Base-by-base conservation (phyloP, 371 early-diverging fungal genomes). In the Mortierella sp. region DNA sequence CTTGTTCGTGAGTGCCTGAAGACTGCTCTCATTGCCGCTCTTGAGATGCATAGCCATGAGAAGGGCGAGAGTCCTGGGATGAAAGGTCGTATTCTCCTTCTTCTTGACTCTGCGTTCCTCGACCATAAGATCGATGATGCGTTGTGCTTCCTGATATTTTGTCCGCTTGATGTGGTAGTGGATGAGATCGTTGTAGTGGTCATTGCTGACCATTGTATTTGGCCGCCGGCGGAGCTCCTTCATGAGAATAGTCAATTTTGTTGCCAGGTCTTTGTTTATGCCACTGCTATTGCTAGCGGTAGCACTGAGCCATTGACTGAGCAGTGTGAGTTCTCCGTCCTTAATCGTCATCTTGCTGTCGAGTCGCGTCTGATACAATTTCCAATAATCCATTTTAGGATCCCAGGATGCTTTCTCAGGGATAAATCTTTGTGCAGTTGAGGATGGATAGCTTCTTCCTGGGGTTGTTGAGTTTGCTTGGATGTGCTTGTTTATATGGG, bases 41-140 rank as follows among this genome's bases (percentile, higher is more conserved):
- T 69, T 75, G 58, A 75, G 41, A 26, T 69, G 32, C 61, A 75
- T 52, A 15, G 69, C 76, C 51, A 75, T 17, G 14, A 64, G 42
- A 7, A 73, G 50, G 1, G 73, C 55, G 31, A 61, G 41, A 8
- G 49, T 58, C 4, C 68, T 41, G 28, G 60, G 72, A 8, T 27
- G 26, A 23, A 55, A 37, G 9, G 17, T 12, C 15, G 32, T 21
- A 15, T 49, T 27, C n/a, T 34, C 37, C 11, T 26, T 8, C 12
- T 42, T 27, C 17, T 19, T 27, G 6, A 23, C 6, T 9, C 27
- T 8, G 17, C 53, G 51, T 8, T 61, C 51, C n/a, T 57, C 15
- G 4, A 23, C 14, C 41, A 73, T 46, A n/a, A 21, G 24, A 31
- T 62, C 61, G 24, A 66, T 34, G 15, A 56, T 44, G n/a, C 11